Evolutionary conservation across 306 rosid species (phyloP), one percentile per base, ranked within the genome.

Genomic region (Neltuma alba): DNA sequence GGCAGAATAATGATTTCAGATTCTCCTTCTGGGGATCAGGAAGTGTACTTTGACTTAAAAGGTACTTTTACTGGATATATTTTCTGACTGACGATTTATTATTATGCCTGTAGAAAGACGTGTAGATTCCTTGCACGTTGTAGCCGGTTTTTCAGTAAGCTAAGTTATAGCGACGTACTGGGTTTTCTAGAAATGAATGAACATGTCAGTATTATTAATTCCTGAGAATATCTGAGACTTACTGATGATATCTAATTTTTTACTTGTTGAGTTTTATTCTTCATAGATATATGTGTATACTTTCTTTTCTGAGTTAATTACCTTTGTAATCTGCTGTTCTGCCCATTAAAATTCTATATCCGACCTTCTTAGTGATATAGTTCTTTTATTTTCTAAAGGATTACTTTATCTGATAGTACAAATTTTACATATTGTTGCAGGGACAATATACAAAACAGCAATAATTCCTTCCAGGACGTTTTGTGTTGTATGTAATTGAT

Each of bases 381-480:
- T 54, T 12, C 15, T 60, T 78, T 75, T 55, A 72, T 75, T 65
- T 30, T 70, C 67, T 61, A 47, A 60, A 71, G 74, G 65, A 69
- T 23, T 58, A 52, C 69, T 76, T 11, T 73, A 81, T 86, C 87
- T 84, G 79, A 84, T 79, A 37, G 66, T 70, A 79, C 76, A 70
- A n/a, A 30, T 77, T 79, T 81, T 80, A 27, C 72, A 81, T 83
- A 45, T 78, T 71, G 15, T 82, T 85, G 86, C 99, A 94, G 99
- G 97, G 80, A 95, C 99, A 67, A 73, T 93, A 75, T 95, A 95
- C 89, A 87, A 84, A 88, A 89, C 99, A 82, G 83, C 94, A 41
- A 88, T 93, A 74, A 91, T 95, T 85, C 98, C 99, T 66, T 91
- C 98, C 79, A 87, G 93, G 86, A 93, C 99, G 9, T 95, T 95